phyloP scores from a whole-genome alignment of 768 basidiomycete species.

The Russula vinacea region DNA sequence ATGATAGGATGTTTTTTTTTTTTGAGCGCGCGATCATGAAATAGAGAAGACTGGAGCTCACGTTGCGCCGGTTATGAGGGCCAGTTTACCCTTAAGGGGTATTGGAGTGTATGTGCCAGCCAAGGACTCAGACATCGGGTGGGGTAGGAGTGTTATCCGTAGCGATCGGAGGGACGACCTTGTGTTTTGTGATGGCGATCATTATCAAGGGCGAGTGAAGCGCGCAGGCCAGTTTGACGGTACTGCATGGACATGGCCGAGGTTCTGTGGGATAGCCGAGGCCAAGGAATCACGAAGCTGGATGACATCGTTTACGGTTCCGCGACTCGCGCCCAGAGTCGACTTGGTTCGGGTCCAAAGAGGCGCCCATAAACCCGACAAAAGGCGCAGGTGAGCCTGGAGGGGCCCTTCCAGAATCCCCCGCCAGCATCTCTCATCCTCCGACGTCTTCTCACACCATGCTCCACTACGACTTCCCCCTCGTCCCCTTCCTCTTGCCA shows the following conservation, averaged over 20 bases:
- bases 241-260: too few species aligned
- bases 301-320: background rate
- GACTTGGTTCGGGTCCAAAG: background rate
- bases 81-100: constrained; percentile 31
- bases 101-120: constrained; percentile 21
- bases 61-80: constrained; percentile 34
- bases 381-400: background rate
- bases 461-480: constrained; percentile 36
- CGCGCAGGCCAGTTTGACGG: too few species aligned
- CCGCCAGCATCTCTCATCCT: background rate
- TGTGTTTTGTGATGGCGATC: background rate
- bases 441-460: constrained; percentile 8
- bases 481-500: constrained; percentile 49
- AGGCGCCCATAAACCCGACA: constrained; percentile 3
- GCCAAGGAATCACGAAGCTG: too few species aligned
- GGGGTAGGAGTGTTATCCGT: constrained; percentile 10
- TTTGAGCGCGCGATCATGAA: constrained; percentile 10
- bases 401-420: background rate
- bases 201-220: background rate
- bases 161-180: background rate
- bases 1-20: background rate
- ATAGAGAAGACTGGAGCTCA: constrained; percentile 9
- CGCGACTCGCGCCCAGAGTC: background rate
- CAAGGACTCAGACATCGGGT: constrained; percentile 23
- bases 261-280: background rate